A percentile compares a stretch with the other conserved stretches of the same genome.
These are phyloP conservation scores for Corylus americana DNA, from an alignment of 306 rosid genomes.

Conservation along the genomic window DNA sequence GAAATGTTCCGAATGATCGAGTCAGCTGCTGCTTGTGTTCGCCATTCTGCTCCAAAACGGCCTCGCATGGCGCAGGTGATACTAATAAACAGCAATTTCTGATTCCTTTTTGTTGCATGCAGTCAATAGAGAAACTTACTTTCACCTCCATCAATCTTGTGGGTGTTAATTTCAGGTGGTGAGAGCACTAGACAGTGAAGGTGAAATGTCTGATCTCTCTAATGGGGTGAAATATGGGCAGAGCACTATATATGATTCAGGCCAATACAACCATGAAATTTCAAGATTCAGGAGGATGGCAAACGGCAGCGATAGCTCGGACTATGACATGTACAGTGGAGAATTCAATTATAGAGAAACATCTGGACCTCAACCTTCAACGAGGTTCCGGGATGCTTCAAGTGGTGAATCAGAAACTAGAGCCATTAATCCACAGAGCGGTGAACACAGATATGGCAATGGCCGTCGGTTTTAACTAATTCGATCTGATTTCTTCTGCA, in stretches of 20 bases:
- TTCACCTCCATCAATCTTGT: not conserved
- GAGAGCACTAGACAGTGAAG: constrained; percentile 75
- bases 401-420: constrained; percentile 51
- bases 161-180: constrained; percentile 57
- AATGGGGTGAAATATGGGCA: constrained; percentile 91
- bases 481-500: not conserved
- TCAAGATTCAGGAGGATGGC: constrained; percentile 62
- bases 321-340: constrained; percentile 41
- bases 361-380: constrained; percentile 32
- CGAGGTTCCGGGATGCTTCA: constrained; percentile 33
- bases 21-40: constrained; percentile 95
- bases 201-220: constrained; percentile 62
- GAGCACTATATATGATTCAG: constrained; percentile 71
- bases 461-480: constrained; percentile 24
- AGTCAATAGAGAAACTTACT: not conserved
- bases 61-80: constrained; percentile 95
- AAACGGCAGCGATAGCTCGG: constrained; percentile 48
- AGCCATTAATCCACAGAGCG: constrained; percentile 29
- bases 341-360: constrained; percentile 45
- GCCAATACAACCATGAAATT: constrained; percentile 65
- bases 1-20: constrained; percentile 85
- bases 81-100: not conserved
- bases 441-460: constrained; percentile 15
- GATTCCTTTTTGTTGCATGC: not conserved
- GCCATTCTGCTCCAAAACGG: constrained; percentile 84